phyloP scores from a whole-genome alignment of 495 filamentous ascomycete species.

The Evansstolkia leycettana region DNA sequence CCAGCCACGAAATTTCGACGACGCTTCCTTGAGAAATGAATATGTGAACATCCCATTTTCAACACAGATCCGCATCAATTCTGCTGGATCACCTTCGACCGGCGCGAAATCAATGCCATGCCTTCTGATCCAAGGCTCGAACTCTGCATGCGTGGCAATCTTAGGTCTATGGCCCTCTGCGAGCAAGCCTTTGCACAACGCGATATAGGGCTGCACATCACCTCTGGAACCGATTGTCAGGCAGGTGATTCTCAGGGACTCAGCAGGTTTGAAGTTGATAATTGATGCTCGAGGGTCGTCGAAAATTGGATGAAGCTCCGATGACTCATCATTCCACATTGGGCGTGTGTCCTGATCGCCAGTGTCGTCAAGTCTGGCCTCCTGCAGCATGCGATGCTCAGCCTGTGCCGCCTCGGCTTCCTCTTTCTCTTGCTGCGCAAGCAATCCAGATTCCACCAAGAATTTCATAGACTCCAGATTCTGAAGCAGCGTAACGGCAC shows the following conservation, averaged over 20 bases:
- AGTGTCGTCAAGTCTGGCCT: constrained; percentile 55
- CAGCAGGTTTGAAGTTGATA: constrained; percentile 82
- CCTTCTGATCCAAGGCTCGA: constrained; percentile 73
- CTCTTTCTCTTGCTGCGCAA: constrained; percentile 56
- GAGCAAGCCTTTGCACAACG: constrained; percentile 80
- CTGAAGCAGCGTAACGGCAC: constrained; percentile 65
- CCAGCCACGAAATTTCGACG: constrained; percentile 84
- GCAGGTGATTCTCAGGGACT: constrained; percentile 79
- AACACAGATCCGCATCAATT: constrained; percentile 91
- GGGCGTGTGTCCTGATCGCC: constrained; percentile 42
- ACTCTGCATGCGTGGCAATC: constrained; percentile 89
- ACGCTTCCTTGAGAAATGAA: constrained; percentile 78
- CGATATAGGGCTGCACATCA: constrained; percentile 96
- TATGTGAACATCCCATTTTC: constrained; percentile 97
- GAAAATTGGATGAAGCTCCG: constrained; percentile 57
- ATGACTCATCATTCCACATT: constrained; percentile 25
- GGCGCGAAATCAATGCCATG: constrained; percentile 88
- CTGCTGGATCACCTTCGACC: constrained; percentile 83
- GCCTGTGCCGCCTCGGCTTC: constrained; percentile 67
- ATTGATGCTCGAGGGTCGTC: constrained; percentile 89
- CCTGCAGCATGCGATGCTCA: constrained; percentile 71
- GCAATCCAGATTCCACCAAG: constrained; percentile 56
- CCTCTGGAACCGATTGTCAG: constrained; percentile 92
- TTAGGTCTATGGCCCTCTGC: constrained; percentile 76
- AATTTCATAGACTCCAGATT: constrained; percentile 61